Percentiles rank a stretch among this genome's conserved stretches.
Evolutionary conservation across 1,284 basidiomycete species (phyloP).

Genomic region (Ustanciosporium gigantosporum): DNA sequence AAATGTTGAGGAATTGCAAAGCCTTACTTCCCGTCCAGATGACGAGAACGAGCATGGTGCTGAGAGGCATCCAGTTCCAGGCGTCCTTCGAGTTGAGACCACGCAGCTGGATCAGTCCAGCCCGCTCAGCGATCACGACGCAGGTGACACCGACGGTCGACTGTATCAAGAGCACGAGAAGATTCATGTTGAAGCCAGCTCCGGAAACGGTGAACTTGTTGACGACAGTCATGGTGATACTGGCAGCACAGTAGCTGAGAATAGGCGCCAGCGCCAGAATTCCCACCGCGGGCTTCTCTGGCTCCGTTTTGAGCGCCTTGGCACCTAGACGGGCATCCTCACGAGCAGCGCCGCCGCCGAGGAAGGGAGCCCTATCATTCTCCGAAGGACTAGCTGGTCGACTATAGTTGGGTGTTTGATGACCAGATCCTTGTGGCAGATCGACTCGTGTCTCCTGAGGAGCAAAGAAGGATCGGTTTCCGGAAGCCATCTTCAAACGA

Average conservation of each 20-base stretch:
- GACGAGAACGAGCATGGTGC: conserved; percentile 84
- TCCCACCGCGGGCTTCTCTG: conserved; percentile 27
- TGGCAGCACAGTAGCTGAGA: conserved; percentile 86
- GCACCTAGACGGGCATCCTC: conserved; percentile 40
- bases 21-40: conserved; percentile 99
- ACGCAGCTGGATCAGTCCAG: conserved; percentile 85
- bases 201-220: conserved; percentile 99
- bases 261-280: conserved; percentile 71
- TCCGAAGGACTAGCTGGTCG: conserved; percentile 40
- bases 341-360: conserved; percentile 12
- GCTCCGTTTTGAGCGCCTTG: conserved; percentile 14
- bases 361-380: conserved; percentile 36
- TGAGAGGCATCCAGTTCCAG: conserved; percentile 92
- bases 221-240: conserved; percentile 95
- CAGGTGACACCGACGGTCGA: conserved; percentile 74
- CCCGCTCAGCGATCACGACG: conserved; percentile 74
- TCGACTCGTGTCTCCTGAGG: conserved; percentile 36
- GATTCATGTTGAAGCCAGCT: conserved; percentile 91
- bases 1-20: conserved; percentile 65
- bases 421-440: conserved; percentile 18
- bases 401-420: conserved; percentile 29
- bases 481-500: conserved; percentile 25
- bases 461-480: conserved; percentile 41
- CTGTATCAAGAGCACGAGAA: conserved; percentile 89
- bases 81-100: conserved; percentile 83